Evolutionary conservation across 2,329 filamentous ascomycete genomes (phyloP).

Genomic region (Aureobasidium vineae): DNA sequence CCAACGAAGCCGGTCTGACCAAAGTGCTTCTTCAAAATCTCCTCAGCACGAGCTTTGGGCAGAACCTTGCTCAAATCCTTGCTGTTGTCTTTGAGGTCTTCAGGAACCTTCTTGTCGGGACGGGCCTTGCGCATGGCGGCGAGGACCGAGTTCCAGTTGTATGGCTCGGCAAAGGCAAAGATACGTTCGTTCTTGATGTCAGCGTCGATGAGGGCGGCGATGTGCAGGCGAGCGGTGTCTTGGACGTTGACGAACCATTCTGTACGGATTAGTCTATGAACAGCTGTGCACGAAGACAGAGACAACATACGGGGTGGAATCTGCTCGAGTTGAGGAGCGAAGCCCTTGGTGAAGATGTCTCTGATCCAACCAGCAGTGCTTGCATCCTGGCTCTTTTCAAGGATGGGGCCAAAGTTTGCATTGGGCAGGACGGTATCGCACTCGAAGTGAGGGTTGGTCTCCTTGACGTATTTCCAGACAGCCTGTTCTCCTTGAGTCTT

Average conservation of each 20-base stretch:
- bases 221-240: conserved; percentile 51
- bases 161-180: conserved; percentile 50
- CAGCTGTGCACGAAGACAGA: neutral
- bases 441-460: conserved; percentile 47
- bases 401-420: conserved; percentile 28
- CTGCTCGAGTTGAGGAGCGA: conserved; percentile 8
- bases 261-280: conserved; percentile 14
- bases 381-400: conserved; percentile 26
- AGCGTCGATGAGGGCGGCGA: conserved; percentile 48
- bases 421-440: conserved; percentile 43
- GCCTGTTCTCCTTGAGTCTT: conserved; percentile 51
- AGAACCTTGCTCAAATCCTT: conserved; percentile 26
- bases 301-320: conserved; percentile 19
- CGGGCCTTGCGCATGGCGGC: conserved; percentile 37
- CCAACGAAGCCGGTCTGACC: conserved; percentile 35
- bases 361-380: conserved; percentile 27
- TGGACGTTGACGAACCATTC: conserved; percentile 46
- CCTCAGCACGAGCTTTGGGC: conserved; percentile 31
- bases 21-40: conserved; percentile 34
- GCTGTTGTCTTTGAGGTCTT: conserved; percentile 34
- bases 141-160: conserved; percentile 47
- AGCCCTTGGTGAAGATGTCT: conserved; percentile 19
- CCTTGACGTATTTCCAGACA: conserved; percentile 48
- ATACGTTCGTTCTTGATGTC: conserved; percentile 50
- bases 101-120: conserved; percentile 41